Base-by-base conservation (phyloP, 2,329 filamentous ascomycete genomes). In the Fonsecaea monophora region DNA sequence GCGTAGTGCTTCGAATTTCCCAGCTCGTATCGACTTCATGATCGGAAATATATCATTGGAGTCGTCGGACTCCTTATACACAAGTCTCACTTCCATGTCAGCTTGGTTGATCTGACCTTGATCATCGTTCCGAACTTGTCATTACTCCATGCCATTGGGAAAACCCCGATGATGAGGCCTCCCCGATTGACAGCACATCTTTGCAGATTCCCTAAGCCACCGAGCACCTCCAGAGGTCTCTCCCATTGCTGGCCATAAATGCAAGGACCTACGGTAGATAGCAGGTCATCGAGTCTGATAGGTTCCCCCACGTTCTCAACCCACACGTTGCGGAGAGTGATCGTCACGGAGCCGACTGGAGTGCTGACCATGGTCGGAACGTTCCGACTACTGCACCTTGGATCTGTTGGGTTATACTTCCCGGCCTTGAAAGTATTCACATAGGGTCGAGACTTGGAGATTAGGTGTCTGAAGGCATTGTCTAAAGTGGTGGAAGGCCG, bases 321-420 rank as follows among this genome's bases (percentile, higher is more conserved):
- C 45, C 45, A 25, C 45, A 50, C 3, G 8, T 50, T 50, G 45
- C 18, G 21, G 45, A 25, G 45, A 50, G 21, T 25, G 45, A 50
- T 50, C 9, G 7, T 50, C 45, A 2, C 2, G 18, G 21, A 21
- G 18, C 0, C 18, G 15, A n/a, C 15, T 42, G 40, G 40, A 10
- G 40, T 42, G 40, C 45, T 50, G 45, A 50, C 45, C 18, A 50
- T 2, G 45, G 6, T 50, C 45, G 45, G 45, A 50, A 50, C 45
- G 12, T 50, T 50, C 45, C 45, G 45, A 50, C 18, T 25, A 10
- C 18, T 25, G 45, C 12, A 12, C 2, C 18, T 25, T 5, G 45
- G 45, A 50, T 12, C 9, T 50, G 45, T 3, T 50, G n/a, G 2
- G 45, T 25, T 25, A 50, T n/a, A 45, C 9, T 9, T 4, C 37